Conservation (phyloP, 1,284 basidiomycete genomes). For the Termitomyces sp. region DNA sequence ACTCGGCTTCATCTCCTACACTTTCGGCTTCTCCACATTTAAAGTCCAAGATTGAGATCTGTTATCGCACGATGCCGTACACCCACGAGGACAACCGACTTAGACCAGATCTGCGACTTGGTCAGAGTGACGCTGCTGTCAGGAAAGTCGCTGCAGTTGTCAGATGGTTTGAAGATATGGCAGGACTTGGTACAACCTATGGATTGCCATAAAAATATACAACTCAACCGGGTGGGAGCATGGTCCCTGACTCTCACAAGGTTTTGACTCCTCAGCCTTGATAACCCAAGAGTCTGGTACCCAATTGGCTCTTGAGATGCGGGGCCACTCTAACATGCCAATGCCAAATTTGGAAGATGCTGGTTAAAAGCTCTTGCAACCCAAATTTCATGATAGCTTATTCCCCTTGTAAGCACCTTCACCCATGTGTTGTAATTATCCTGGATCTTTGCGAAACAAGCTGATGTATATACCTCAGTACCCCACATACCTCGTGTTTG, state of each 20-base stretch:
- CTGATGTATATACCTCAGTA: no score
- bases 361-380: no score
- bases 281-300: neutral
- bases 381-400: no score
- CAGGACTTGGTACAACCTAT: constrained; percentile 38
- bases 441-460: no score
- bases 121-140: constrained; percentile 61
- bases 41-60: constrained; percentile 57
- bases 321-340: no score
- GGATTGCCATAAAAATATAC: neutral
- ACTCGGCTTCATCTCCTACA: constrained; percentile 35
- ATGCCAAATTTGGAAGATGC: no score
- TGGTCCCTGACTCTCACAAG: neutral
- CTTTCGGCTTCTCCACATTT: constrained; percentile 63
- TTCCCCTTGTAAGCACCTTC: no score
- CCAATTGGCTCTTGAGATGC: no score
- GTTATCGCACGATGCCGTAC: constrained; percentile 71
- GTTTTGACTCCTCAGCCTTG: neutral
- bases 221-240: neutral
- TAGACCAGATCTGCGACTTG: constrained; percentile 68
- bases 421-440: no score
- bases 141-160: constrained; percentile 62
- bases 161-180: constrained; percentile 64
- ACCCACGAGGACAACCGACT: constrained; percentile 52
- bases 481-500: no score